Base-by-base conservation (phyloP, 495 filamentous ascomycete species). In the Penicillium pancosmium region DNA sequence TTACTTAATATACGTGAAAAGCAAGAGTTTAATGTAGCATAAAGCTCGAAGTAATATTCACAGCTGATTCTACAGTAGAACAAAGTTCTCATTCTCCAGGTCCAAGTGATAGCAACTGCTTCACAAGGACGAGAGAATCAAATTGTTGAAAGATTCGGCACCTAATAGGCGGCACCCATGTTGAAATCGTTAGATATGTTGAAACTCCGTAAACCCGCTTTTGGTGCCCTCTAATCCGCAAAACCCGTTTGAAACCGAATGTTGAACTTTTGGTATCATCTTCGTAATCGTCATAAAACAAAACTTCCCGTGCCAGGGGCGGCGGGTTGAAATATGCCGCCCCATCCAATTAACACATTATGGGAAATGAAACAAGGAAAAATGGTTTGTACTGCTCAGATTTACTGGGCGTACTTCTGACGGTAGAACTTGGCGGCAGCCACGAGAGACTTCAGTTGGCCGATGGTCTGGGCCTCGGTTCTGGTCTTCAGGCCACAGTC, bases 401-500 rank as follows among this genome's bases (percentile, higher is more conserved):
- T 65, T 74, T 80, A 83, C 61, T 88, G 81, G 65, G 82, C 67
- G 76, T 96, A 87, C 86, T 98, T 89, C 73, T 86, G 75, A 72
- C 94, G 94, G 91, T 86, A 97, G 85, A 78, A 89, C 86, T 97
- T 97, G 80, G 94, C 92, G 36, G 95, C 94, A 71, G 90, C 87
- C 77, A 98, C 91, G 91, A 98, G 88, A 84, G 96, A 93, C 60
- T 79, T 82, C 70, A 97, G 81, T 57, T 92, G 89, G 68, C 88
- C 89, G 86, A 95, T 96, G 73, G 92, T 94, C 88, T 98, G 46
- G 2, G 25, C 46, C 9, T 12, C n/a, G 11, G 46, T 48, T 27
- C 94, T 89, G 65, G 94, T 98, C 89, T 98, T 98, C 41, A 98
- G 86, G 81, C 94, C 94, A 71, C 94, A 98, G 80, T 98, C 94